Base-by-base conservation (phyloP, 371 early-diverging fungal species). In the Fennellomyces sp. region DNA sequence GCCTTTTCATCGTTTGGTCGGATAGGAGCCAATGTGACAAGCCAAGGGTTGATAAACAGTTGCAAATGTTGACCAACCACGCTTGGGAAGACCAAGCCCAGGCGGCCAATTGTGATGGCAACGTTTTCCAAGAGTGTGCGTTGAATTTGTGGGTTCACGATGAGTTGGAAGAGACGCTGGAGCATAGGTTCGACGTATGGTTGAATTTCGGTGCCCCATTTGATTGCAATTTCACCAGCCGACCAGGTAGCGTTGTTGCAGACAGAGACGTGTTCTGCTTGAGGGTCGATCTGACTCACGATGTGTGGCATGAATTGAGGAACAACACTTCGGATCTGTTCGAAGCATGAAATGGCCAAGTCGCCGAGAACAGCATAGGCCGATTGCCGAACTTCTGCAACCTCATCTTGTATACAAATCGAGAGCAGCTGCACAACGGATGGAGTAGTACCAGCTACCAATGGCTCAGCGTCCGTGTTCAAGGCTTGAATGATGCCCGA, bases 171-270 rank as follows among this genome's bases (percentile, higher is more conserved):
- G 53, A 96, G 73, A 19, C 91, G 88, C 66, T 91, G 87, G 31
- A 96, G 78, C 53, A 97, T 71, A 10, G 89, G 89, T 28, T 82
- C 78, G 12, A 93, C 89, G 73, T 88, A 95, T 26, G 78, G 81
- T 65, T 78, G 77, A 63, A 91, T 87, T 33, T 87, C 89, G 17
- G 70, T 58, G 33, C 82, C 85, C 51, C 80, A 84, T 68, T 93
- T 84, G 48, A 96, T 79, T 5, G 94, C 90, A 65, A 97, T 92
- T 80, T 97, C 97, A 35, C 97, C 98, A 4, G 88, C 86, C 2
- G 97, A 91, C 98, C 98, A 97, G 8, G 91, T 81, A 2, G 95
- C 96, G 66, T 97, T 97, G 72, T 97, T 97, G 76, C 90, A 89
- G 6, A 91, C 91, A 45, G 87, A 84, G 29, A 89, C 79, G 55